Conservation (phyloP, 352 stramenopile species). For the Globisporangium spinosum region DNA sequence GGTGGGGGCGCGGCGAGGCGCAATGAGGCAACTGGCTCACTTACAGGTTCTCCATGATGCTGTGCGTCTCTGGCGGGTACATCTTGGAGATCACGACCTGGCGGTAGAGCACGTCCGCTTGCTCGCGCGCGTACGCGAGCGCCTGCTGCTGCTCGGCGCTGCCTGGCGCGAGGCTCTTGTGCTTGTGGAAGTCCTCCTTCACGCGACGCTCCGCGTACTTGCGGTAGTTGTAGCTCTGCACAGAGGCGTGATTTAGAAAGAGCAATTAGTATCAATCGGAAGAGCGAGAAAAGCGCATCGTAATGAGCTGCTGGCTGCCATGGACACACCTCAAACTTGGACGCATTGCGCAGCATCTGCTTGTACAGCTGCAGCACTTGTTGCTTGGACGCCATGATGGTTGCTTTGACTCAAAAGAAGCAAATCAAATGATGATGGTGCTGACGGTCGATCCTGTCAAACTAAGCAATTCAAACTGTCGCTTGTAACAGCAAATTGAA, state of each 20-base stretch:
- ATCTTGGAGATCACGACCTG: conserved; percentile 66
- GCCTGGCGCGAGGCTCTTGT: conserved; percentile 39
- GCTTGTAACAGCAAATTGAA: too few relatives aligned
- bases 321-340: conserved; percentile 44
- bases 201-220: conserved; percentile 60
- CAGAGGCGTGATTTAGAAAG: conserved; percentile 5
- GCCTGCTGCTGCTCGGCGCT: conserved; percentile 52
- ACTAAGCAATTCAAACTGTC: too few relatives aligned
- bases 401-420: too few relatives aligned
- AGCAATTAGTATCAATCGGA: background rate
- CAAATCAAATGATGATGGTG: background rate
- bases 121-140: conserved; percentile 38
- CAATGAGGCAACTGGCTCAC: too few relatives aligned
- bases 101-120: conserved; percentile 53
- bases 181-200: conserved; percentile 73
- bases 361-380: conserved; percentile 48
- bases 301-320: background rate
- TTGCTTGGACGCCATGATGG: conserved; percentile 31
- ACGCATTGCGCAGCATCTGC: conserved; percentile 53
- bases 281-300: background rate
- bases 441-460: too few relatives aligned
- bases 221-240: conserved; percentile 73
- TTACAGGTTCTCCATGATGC: conserved; percentile 55
- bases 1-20: background rate
- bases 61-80: conserved; percentile 59